phyloP scores from a whole-genome alignment of 495 filamentous ascomycete genomes.

The Aspergillus heteromorphus region DNA sequence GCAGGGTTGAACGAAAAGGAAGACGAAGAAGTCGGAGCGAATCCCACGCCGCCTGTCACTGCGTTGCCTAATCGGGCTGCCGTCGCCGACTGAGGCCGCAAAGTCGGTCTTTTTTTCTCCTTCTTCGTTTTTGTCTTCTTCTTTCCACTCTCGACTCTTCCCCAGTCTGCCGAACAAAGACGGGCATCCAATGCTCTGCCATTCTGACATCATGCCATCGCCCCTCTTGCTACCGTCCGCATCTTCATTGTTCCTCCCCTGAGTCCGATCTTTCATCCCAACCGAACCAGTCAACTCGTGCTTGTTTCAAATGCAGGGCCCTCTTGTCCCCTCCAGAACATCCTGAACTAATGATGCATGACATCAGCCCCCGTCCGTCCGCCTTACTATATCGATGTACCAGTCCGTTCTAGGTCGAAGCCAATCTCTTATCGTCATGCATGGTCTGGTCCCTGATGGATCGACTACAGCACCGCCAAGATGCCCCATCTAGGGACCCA shows the following conservation, averaged over 20 bases:
- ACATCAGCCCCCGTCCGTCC: background rate
- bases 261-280: no score
- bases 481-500: background rate
- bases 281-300: no score
- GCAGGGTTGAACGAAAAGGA: slow-evolving; percentile 2
- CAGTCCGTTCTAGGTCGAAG: background rate
- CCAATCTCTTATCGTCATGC: background rate
- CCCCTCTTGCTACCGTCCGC: no score
- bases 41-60: background rate
- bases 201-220: no score
- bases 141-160: background rate
- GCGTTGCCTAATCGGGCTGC: slow-evolving; percentile 4
- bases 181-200: no score
- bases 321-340: no score
- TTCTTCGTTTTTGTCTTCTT: background rate
- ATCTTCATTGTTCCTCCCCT: no score
- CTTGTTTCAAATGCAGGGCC: no score
- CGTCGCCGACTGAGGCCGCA: background rate
- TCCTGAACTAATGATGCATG: background rate
- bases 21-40: background rate
- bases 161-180: no score
- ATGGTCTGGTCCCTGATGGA: background rate
- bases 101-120: background rate
- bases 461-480: background rate
- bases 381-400: background rate